Base-by-base conservation (phyloP, 176 grass and related monocot genomes). In the Hordeum marinum region DNA sequence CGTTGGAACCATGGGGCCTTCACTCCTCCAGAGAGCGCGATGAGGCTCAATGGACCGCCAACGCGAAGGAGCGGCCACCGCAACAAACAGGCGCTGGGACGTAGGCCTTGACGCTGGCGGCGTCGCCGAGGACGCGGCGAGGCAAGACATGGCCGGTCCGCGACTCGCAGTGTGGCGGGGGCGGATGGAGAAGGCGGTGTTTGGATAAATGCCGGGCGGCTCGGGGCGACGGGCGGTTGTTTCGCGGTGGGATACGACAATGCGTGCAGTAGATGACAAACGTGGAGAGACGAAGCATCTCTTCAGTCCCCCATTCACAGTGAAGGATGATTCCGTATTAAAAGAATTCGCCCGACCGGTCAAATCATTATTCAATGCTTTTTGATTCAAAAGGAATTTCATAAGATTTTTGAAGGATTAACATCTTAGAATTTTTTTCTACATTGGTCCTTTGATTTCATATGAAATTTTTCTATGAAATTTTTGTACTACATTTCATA, bases 71-170 rank as follows among this genome's bases (percentile, higher is more conserved):
- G 35, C 14, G 17, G 58, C 42, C 34, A 81, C 58, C 11, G 67
- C 14, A 66, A 66, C 3, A 66, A 59, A 54, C 20, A 59, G 11
- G 18, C 12, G 75, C 52, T 4, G 58, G 11, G 86, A 26, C 24
- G 29, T 34, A 65, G 68, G 29, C 45, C 24, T 20, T 39, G 75
- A 57, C n/a, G 52, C 31, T 0, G 62, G 69, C 54, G 54, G 70
- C 40, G 77, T 41, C 67, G 75, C 46, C 29, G 68, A 46, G 57
- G 64, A 42, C 21, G 78, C 78, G 43, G 78, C 43, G 45, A 84
- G 77, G 77, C 12, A 88, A 41, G 78, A 74, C 90, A 88, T 88
- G 31, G 83, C 78, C 68, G 73, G 73, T 50, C 77, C 25, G 79
- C 46, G 79, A 10, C 18, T 57, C 48, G 60, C 45, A 6, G 26